Conservation (phyloP, 192 early-diverging fungal species). For the Oehlia diaphana region DNA sequence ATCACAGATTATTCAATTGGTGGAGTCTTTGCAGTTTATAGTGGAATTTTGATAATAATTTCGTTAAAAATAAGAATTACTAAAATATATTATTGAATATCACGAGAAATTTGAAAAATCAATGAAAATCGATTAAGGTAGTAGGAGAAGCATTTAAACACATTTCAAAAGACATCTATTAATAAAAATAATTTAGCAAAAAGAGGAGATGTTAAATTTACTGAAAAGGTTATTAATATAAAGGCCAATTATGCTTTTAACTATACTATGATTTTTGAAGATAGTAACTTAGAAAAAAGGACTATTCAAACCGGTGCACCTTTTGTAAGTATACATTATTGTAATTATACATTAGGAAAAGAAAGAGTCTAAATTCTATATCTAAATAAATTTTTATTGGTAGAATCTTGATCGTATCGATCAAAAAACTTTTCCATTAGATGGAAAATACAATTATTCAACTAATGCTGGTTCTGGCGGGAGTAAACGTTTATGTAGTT, state of each 20-base stretch:
- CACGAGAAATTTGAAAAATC: no score
- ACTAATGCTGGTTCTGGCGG: conserved; percentile 37
- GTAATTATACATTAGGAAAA: background rate
- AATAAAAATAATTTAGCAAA: background rate
- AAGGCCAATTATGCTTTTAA: no score
- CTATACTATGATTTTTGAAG: no score
- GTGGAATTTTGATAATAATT: background rate
- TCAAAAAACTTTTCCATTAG: background rate
- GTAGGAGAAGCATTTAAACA: no score
- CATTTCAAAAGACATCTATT: no score
- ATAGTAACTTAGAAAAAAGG: background rate
- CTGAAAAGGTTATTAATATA: background rate
- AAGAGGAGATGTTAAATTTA: background rate
- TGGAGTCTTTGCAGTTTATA: no score
- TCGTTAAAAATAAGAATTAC: no score
- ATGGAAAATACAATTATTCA: conserved; percentile 71
- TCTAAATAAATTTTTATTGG: no score
- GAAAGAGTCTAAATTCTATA: no score
- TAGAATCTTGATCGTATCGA: conserved; percentile 18
- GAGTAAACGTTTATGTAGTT: conserved; percentile 41
- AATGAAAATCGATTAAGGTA: no score
- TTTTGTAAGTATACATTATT: background rate
- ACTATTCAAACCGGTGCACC: background rate
- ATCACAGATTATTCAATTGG: no score
- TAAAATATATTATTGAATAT: no score